Conservation (phyloP, 2,329 filamentous ascomycete genomes). For the Onygena corvina region DNA sequence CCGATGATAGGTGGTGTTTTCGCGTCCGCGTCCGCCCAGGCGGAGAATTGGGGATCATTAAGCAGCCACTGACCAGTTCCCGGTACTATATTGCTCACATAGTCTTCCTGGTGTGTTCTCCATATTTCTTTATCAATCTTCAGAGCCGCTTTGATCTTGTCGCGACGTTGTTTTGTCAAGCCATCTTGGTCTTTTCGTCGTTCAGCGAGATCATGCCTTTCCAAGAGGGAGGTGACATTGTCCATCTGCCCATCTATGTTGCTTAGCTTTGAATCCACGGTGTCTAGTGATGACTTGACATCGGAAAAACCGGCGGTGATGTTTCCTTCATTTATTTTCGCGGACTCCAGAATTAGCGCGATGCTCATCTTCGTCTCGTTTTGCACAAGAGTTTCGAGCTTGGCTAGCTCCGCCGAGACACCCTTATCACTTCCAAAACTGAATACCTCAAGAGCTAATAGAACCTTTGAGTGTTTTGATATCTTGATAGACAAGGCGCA, state of each 20-base stretch:
- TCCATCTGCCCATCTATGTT: slow-evolving; percentile 11
- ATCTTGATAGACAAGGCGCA: slow-evolving; percentile 21
- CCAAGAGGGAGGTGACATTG: slow-evolving; percentile 10
- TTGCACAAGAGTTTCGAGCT: slow-evolving; percentile 19
- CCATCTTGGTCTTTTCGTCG: slow-evolving; percentile 12
- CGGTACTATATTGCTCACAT: slow-evolving; percentile 11
- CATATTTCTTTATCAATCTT: slow-evolving; percentile 15
- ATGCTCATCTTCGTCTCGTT: slow-evolving; percentile 21
- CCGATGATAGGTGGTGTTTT: slow-evolving; percentile 11
- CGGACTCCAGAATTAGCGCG: slow-evolving; percentile 20
- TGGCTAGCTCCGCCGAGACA: slow-evolving; percentile 19
- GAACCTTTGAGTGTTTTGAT: slow-evolving; percentile 19
- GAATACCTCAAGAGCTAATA: slow-evolving; percentile 21
- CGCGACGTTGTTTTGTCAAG: slow-evolving; percentile 9
- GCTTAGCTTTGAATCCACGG: slow-evolving; percentile 13
- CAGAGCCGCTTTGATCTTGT: slow-evolving; percentile 14
- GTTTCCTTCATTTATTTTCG: slow-evolving; percentile 18
- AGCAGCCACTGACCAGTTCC: slow-evolving; percentile 14
- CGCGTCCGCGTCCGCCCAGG: slow-evolving; percentile 10
- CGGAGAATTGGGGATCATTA: slow-evolving; percentile 12
- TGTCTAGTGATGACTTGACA: slow-evolving; percentile 11
- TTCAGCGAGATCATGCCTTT: slow-evolving; percentile 8
- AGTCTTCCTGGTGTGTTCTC: slow-evolving; percentile 14
- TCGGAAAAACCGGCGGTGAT: slow-evolving; percentile 14
- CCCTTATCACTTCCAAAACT: slow-evolving; percentile 22